Conservation (phyloP, 139 green algal genomes). For the Chloropicon primus region DNA sequence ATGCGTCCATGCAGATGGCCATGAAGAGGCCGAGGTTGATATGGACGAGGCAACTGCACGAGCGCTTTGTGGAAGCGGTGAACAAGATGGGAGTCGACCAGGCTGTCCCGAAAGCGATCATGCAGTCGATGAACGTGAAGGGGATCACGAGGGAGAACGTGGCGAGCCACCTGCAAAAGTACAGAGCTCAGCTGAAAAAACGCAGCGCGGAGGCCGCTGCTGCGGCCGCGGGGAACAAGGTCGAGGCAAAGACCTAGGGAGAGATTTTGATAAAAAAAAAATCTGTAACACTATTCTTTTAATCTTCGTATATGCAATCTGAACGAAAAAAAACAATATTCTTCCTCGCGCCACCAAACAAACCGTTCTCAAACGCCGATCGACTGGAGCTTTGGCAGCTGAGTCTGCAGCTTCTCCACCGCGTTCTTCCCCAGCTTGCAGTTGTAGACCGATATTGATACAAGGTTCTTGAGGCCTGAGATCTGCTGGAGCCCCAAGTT, state of each 20-base stretch:
- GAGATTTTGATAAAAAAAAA: not conserved
- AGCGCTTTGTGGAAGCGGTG: constrained; percentile 35
- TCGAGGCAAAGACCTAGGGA: not conserved
- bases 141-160: constrained; percentile 90
- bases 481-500: not conserved
- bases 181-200: constrained; percentile 61
- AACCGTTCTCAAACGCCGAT: not conserved
- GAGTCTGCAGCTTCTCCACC: not conserved
- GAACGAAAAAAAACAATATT: no score
- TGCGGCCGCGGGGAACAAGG: not conserved
- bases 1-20: not conserved
- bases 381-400: not conserved
- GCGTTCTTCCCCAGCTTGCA: not conserved
- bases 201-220: no score
- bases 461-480: not conserved
- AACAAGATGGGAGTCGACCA: constrained; percentile 49
- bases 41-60: constrained; percentile 35
- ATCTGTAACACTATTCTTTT: not conserved
- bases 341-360: no score
- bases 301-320: no score
- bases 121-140: constrained; percentile 79
- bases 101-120: constrained; percentile 81
- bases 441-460: not conserved
- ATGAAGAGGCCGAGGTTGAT: constrained; percentile 44
- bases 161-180: constrained; percentile 85